Conservation (phyloP, 2,329 filamentous ascomycete species). For the Trichoderma asperellum region DNA sequence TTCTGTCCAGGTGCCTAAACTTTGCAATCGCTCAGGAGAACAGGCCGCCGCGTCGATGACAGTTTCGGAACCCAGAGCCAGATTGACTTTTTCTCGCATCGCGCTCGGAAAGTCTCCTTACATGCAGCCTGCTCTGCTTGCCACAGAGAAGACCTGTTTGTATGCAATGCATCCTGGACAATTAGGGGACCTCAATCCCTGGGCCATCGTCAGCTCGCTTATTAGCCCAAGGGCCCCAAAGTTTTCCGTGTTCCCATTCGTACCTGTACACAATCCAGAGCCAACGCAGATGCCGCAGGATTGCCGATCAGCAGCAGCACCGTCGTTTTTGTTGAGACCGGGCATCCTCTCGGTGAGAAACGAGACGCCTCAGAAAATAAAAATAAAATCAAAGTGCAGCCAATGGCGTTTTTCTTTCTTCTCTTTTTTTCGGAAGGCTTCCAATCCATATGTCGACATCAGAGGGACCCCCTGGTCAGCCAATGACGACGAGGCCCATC, state of each 20-base stretch:
- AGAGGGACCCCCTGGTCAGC: background rate
- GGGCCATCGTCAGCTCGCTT: slow-evolving; percentile 1
- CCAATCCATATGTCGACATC: slow-evolving; percentile 6
- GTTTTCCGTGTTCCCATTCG: background rate
- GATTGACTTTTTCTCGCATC: slow-evolving; percentile 8
- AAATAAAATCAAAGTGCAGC: background rate
- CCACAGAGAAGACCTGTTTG: background rate
- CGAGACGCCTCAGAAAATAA: background rate
- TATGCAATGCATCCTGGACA: background rate
- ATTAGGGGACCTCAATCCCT: background rate
- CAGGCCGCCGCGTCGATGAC: background rate
- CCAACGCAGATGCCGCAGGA: background rate
- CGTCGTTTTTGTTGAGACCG: background rate
- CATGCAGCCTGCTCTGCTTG: background rate
- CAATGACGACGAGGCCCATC: slow-evolving; percentile 14
- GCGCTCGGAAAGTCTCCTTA: slow-evolving; percentile 5
- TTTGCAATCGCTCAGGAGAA: background rate
- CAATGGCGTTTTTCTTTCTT: background rate
- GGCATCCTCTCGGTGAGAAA: background rate
- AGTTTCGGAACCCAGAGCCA: background rate
- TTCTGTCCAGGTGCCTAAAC: background rate
- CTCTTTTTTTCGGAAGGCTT: background rate
- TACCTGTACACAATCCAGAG: background rate
- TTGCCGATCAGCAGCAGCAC: background rate
- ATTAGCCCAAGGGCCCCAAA: slow-evolving; percentile 9